Evolutionary conservation across 768 basidiomycete species (phyloP).

Genomic region (Rhizopogon rudus): DNA sequence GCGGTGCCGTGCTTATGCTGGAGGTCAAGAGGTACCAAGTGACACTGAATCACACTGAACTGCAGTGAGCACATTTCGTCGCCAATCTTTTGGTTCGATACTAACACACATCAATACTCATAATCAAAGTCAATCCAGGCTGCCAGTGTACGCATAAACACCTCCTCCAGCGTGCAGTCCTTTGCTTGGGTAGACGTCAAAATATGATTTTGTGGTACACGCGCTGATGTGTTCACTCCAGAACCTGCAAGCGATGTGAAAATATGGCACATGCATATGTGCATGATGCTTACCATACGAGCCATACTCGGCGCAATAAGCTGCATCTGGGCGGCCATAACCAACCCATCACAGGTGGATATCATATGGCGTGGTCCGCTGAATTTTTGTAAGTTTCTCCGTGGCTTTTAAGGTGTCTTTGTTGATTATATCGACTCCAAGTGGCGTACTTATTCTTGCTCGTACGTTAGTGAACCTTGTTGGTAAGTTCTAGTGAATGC

Average conservation of each 20-base stretch:
- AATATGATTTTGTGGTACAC: slow-evolving; percentile 43
- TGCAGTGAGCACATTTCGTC: too few relatives aligned
- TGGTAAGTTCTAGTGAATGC: slow-evolving; percentile 14
- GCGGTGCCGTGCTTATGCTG: too few relatives aligned
- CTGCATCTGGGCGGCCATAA: slow-evolving; percentile 49
- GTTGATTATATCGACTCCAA: slow-evolving; percentile 8
- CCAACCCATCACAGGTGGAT: slow-evolving; percentile 25
- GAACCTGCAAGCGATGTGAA: slow-evolving; percentile 34
- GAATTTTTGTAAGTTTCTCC: slow-evolving; percentile 24
- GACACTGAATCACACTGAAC: too few relatives aligned
- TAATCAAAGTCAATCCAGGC: slow-evolving; percentile 53
- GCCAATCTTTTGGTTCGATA: too few relatives aligned
- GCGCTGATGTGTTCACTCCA: slow-evolving; percentile 42
- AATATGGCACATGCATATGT: background rate
- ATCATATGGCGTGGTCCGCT: slow-evolving; percentile 34
- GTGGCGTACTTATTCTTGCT: slow-evolving; percentile 33
- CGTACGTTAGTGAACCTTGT: slow-evolving; percentile 45
- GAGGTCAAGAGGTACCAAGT: too few relatives aligned
- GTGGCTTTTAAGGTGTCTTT: background rate
- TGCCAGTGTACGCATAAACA: slow-evolving; percentile 43
- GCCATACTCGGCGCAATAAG: slow-evolving; percentile 53
- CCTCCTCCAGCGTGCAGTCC: slow-evolving; percentile 41
- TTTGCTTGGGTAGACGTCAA: slow-evolving; percentile 35
- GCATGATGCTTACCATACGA: slow-evolving; percentile 37
- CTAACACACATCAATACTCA: slow-evolving; percentile 22